Base-by-base conservation (phyloP, 129 eudicot species). In the Mikania micrantha region DNA sequence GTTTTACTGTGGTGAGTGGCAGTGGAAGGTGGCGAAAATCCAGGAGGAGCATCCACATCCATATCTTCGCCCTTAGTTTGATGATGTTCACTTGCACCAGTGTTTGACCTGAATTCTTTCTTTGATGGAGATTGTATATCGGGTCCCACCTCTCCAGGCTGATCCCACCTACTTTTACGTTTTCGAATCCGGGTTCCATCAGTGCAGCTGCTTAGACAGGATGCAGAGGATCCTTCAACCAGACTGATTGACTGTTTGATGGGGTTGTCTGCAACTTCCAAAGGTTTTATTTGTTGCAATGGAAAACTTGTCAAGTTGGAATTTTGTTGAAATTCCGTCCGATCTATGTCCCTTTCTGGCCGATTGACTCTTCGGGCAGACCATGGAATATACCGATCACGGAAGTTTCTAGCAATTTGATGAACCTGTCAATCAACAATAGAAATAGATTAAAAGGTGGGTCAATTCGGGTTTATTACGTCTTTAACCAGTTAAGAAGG, bases 161-260 rank as follows among this genome's bases (percentile, higher is more conserved):
- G 78, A 60, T 92, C 96, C 98, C 98, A 92, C 49, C 96, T 83
- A 54, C 95, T 92, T 84, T 88, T 92, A 31, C 98, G 96, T 66
- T 88, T 92, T 29, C 87, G 87, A 60, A 73, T 70, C 34, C 75
- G 75, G 35, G 73, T 63, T 58, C 57, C 77, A 34, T 59, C 80
- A 44, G 81, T 69, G 49, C 67, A 22, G 50, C 54, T 71, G 76
- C 63, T 65, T 19, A 36, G 10, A 48, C 76, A 66, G 22, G 87
- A 69, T 13, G 76, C 73, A 67, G 90, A 70, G 29, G 80, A 66
- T 71, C 48, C 82, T 44, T 82, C 90, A 24, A 63, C 41, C 31
- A 29, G 17, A 17, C 35, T 35, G 15, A 44, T 42, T 8, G 83
- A 49, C 64, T 75, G 82, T 36, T 72, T 65, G 45, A 32, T 41